Conservation (phyloP, 2,329 filamentous ascomycete species). For the Hymenoscyphus occultus region DNA sequence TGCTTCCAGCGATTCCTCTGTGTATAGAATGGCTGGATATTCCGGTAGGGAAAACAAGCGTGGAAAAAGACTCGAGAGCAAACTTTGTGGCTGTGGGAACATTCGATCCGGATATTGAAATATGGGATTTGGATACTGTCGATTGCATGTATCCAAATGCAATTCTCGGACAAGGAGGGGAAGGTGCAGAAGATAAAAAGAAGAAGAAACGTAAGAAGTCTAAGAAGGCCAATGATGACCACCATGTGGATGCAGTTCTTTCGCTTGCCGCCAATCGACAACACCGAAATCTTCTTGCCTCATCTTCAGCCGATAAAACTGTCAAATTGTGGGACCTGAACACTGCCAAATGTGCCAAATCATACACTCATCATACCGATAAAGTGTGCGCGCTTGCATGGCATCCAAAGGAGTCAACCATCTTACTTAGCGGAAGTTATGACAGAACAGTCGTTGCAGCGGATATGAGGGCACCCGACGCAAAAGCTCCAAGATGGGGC, state of each 20-base stretch:
- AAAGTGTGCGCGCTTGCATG: conserved; percentile 96
- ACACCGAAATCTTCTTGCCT: conserved; percentile 91
- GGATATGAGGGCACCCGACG: conserved; percentile 91
- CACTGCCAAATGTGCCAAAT: conserved; percentile 89
- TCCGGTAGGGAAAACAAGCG: conserved; percentile 69
- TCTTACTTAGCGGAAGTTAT: conserved; percentile 89
- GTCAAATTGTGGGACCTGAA: conserved; percentile 97
- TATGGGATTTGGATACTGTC: conserved; percentile 95
- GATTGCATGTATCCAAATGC: conserved; percentile 99
- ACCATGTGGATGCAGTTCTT: conserved; percentile 91
- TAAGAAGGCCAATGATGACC: conserved; percentile 83
- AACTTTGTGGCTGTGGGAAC: conserved; percentile 96
- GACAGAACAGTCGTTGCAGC: conserved; percentile 91
- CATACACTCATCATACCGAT: conserved; percentile 92
- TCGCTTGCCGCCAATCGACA: conserved; percentile 88
- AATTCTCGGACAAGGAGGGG: conserved; percentile 72
- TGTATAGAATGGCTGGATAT: conserved; percentile 95
- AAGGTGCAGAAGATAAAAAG: conserved; percentile 53
- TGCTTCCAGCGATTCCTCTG: conserved; percentile 94
- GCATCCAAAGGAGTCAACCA: conserved; percentile 83
- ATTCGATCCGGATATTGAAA: conserved; percentile 97
- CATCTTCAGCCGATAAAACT: conserved; percentile 92
- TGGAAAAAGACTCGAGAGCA: conserved; percentile 64
- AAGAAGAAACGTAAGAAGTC: conserved; percentile 92
- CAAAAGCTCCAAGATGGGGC: conserved; percentile 79